These are phyloP conservation scores for Naegleria lovaniensis DNA, from an alignment of 208 protist species.

Conservation along the genomic window DNA sequence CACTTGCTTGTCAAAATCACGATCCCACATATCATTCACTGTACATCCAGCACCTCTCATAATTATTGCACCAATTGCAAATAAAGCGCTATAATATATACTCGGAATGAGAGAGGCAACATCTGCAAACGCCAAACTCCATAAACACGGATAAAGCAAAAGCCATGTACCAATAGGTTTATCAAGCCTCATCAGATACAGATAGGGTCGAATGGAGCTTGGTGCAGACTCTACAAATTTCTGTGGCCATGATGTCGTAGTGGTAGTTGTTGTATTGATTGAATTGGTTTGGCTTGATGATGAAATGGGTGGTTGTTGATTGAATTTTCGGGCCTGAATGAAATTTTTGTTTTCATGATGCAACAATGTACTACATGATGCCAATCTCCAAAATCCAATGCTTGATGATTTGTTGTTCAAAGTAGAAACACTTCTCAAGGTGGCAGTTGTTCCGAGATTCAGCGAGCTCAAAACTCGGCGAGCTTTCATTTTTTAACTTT, in stretches of 20 bases:
- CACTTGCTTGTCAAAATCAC: constrained; percentile 60
- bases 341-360: no score
- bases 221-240: background rate
- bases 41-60: constrained; percentile 76
- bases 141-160: constrained; percentile 53
- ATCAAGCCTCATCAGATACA: constrained; percentile 41
- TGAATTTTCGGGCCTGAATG: no score
- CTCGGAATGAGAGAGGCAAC: background rate
- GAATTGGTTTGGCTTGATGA: no score
- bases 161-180: constrained; percentile 63
- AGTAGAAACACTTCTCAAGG: no score
- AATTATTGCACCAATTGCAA: constrained; percentile 49
- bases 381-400: no score
- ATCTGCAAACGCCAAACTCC: constrained; percentile 28
- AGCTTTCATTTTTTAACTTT: no score
- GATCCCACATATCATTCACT: constrained; percentile 72
- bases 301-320: no score
- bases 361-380: no score
- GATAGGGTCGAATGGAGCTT: constrained; percentile 30
- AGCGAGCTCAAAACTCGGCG: no score
- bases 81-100: constrained; percentile 4
- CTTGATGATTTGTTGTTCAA: no score
- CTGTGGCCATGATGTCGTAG: background rate
- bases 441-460: no score
- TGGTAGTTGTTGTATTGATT: no score